A percentile compares a stretch with the other conserved stretches of the same genome.
Conservation (phyloP, 2,329 filamentous ascomycete genomes). For the Xylariaceae sp. region DNA sequence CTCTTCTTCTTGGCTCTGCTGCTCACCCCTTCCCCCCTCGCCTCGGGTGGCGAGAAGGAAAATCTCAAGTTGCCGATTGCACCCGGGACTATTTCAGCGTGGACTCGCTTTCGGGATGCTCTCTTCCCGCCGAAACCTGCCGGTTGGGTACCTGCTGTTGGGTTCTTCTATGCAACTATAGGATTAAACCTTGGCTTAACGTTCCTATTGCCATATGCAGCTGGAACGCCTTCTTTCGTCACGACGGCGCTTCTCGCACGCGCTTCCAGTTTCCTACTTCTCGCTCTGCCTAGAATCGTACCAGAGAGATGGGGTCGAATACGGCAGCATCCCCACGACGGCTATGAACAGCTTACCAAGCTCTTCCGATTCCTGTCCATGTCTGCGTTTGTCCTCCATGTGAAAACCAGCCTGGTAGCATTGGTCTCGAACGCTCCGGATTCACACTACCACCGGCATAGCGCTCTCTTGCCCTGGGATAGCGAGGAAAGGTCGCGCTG, state of each 20-base stretch:
- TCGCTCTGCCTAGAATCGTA: constrained; percentile 42
- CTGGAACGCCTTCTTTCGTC: constrained; percentile 37
- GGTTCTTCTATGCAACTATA: constrained; percentile 32
- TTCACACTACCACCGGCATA: constrained; percentile 44
- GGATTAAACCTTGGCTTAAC: constrained; percentile 32
- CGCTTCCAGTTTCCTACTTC: constrained; percentile 39
- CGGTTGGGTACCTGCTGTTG: constrained; percentile 38
- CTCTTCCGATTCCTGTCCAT: constrained; percentile 45
- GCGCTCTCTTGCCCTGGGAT: constrained; percentile 41
- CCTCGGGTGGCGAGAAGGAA: constrained; percentile 20
- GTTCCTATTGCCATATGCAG: constrained; percentile 36
- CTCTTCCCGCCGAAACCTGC: constrained; percentile 37
- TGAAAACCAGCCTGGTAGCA: constrained; percentile 37
- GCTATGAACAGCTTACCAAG: constrained; percentile 37
- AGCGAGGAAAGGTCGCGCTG: constrained; percentile 38
- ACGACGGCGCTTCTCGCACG: constrained; percentile 31
- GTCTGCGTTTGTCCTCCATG: constrained; percentile 40
- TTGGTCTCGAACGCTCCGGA: constrained; percentile 43
- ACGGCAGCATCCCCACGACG: constrained; percentile 35
- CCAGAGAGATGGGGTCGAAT: constrained; percentile 45
- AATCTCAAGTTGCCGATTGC: constrained; percentile 26
- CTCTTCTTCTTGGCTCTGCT: constrained; percentile 57
- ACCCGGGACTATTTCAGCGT: constrained; percentile 28
- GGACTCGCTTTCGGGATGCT: constrained; percentile 25
- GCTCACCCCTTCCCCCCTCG: constrained; percentile 47